Percentiles rank a stretch among this genome's conserved stretches.
These are phyloP conservation scores for Senna tora DNA, from an alignment of 306 rosid genomes.

Conservation along the genomic window DNA sequence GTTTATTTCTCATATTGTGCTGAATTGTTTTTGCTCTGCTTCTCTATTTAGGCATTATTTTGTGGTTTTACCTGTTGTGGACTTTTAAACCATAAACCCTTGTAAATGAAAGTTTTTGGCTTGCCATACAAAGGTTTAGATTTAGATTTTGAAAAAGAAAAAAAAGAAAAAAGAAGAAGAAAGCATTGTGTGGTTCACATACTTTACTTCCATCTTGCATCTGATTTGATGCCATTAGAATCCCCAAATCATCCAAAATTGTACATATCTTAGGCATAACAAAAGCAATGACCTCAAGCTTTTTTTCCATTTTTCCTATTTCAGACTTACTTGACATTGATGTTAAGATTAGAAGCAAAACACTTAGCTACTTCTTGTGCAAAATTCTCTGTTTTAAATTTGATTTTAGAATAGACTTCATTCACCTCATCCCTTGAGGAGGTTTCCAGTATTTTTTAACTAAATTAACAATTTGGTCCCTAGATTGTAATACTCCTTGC, in stretches of 20 bases:
- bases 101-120: constrained; percentile 5
- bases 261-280: constrained; percentile 13
- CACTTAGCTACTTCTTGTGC: not conserved
- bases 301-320: constrained; percentile 14
- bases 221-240: constrained; percentile 23
- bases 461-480: too few species aligned
- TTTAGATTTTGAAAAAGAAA: not conserved
- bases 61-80: not conserved
- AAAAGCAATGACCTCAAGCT: constrained; percentile 30
- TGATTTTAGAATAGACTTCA: too few species aligned
- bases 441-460: too few species aligned
- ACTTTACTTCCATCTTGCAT: constrained; percentile 39
- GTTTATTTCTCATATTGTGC: constrained; percentile 12
- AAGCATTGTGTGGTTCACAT: constrained; percentile 27
- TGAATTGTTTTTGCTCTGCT: constrained; percentile 10
- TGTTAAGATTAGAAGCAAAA: constrained; percentile 1
- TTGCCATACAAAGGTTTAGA: not conserved
- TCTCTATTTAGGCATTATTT: constrained; percentile 5
- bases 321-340: constrained; percentile 14
- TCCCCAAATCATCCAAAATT: constrained; percentile 6
- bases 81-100: constrained; percentile 40
- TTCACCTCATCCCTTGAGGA: not conserved
- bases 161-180: not conserved
- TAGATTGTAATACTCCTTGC: too few species aligned
- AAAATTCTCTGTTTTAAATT: not conserved